These are phyloP conservation scores for Fusarium sp. DNA, from an alignment of 2,329 filamentous ascomycete genomes.

Conservation along the genomic window DNA sequence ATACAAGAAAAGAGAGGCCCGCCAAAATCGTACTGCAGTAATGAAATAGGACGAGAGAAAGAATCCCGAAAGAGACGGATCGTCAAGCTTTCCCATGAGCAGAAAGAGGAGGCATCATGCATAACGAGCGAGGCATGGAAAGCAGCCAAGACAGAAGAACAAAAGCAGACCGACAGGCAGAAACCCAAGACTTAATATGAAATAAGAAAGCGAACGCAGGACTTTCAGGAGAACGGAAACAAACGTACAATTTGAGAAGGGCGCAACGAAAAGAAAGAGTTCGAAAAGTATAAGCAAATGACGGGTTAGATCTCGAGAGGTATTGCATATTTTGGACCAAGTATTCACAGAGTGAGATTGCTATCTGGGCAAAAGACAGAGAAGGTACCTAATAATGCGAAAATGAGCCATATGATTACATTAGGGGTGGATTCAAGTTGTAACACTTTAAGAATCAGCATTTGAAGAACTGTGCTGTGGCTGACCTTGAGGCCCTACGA, in stretches of 20 bases:
- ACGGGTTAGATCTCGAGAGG: neutral
- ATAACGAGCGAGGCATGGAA: neutral
- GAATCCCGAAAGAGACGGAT: too few relatives aligned
- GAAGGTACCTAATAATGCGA: neutral
- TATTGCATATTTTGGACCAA: neutral
- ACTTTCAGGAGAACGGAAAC: neutral
- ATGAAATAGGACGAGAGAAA: too few relatives aligned
- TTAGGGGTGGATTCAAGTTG: neutral
- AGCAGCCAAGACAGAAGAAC: neutral
- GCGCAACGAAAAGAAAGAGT: neutral
- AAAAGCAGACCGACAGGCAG: neutral
- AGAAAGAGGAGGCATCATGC: too few relatives aligned
- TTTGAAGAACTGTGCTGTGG: neutral
- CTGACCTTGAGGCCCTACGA: neutral
- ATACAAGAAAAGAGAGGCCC: too few relatives aligned
- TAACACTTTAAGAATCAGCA: neutral
- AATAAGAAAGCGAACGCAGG: neutral
- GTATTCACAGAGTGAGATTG: neutral
- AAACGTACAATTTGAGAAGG: neutral
- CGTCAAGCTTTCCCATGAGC: too few relatives aligned
- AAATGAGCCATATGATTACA: neutral
- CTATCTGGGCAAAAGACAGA: neutral
- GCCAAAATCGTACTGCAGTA: too few relatives aligned
- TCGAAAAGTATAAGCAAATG: neutral
- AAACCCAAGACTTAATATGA: neutral